These are phyloP conservation scores for Wickerhamiella qilinensis DNA, from an alignment of 805 yeast genomes.

Conservation along the genomic window DNA sequence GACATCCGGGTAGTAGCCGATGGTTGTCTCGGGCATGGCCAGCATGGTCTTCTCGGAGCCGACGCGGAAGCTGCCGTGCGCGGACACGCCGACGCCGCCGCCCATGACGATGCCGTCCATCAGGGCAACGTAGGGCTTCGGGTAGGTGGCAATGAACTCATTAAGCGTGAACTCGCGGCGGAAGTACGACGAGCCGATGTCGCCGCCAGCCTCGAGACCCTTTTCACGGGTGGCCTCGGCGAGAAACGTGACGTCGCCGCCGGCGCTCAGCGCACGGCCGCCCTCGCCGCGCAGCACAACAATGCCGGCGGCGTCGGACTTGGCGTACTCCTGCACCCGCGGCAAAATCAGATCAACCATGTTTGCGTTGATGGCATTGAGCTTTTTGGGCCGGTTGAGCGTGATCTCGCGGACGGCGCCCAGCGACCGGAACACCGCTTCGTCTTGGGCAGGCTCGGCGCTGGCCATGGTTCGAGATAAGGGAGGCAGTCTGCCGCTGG, in stretches of 20 bases:
- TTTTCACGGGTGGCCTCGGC: slow-evolving; percentile 27
- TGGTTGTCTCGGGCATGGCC: slow-evolving; percentile 97
- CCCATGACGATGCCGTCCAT: slow-evolving; percentile 96
- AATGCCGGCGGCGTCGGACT: slow-evolving; percentile 45
- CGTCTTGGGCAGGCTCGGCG: slow-evolving; percentile 19
- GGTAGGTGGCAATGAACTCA: slow-evolving; percentile 61
- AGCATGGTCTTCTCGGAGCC: slow-evolving; percentile 83
- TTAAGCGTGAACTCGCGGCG: slow-evolving; percentile 67
- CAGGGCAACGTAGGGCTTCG: slow-evolving; percentile 72
- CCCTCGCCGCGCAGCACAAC: slow-evolving; percentile 50
- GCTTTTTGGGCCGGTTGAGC: slow-evolving; percentile 64
- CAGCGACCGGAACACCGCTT: slow-evolving; percentile 46
- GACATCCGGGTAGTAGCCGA: slow-evolving; percentile 93
- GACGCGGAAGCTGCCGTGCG: slow-evolving; percentile 81
- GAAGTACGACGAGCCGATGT: slow-evolving; percentile 49
- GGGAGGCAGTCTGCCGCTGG: slow-evolving; percentile 11
- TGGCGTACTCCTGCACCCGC: slow-evolving; percentile 59
- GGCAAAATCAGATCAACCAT: slow-evolving; percentile 65
- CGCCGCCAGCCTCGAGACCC: slow-evolving; percentile 30
- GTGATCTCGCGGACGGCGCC: slow-evolving; percentile 57
- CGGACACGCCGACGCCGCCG: slow-evolving; percentile 87
- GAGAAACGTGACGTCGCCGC: slow-evolving; percentile 84
- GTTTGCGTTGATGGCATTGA: slow-evolving; percentile 65
- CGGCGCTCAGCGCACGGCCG: slow-evolving; percentile 73
- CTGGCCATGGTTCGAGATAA: slow-evolving; percentile 3